These are phyloP conservation scores for Fraxinus greggii DNA, from an alignment of 305 asterid species.

Conservation along the genomic window DNA sequence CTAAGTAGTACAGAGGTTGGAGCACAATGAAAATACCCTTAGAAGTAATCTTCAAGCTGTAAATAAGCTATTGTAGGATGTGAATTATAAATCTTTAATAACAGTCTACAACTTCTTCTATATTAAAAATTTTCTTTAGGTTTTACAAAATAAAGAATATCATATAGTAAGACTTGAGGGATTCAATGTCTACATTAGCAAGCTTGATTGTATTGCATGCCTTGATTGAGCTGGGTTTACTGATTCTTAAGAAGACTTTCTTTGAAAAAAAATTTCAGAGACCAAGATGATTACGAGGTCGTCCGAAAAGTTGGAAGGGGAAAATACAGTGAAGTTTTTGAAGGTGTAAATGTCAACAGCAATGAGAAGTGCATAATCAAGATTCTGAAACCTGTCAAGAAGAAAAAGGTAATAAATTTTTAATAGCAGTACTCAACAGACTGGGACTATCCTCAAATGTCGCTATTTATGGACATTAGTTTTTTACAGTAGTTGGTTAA, in stretches of 20 bases:
- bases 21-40: neutral
- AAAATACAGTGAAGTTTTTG: conserved; percentile 92
- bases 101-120: conserved; percentile 9
- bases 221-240: conserved; percentile 7
- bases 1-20: neutral
- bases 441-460: neutral
- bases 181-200: conserved; percentile 1
- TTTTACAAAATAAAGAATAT: neutral
- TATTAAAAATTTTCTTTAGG: neutral
- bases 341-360: conserved; percentile 76
- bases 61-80: conserved; percentile 16
- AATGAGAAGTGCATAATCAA: conserved; percentile 76
- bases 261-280: conserved; percentile 42
- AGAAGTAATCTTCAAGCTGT: neutral
- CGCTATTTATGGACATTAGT: neutral
- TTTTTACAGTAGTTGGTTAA: neutral
- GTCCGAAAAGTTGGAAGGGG: conserved; percentile 97
- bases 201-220: conserved; percentile 4
- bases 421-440: neutral
- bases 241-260: conserved; percentile 17
- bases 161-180: neutral
- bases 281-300: conserved; percentile 91
- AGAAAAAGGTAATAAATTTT: conserved; percentile 61
- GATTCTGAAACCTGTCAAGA: conserved; percentile 92
- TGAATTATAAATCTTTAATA: neutral